phyloP scores from a whole-genome alignment of 2,329 filamentous ascomycete species.

The Bipolaris gigantea region DNA sequence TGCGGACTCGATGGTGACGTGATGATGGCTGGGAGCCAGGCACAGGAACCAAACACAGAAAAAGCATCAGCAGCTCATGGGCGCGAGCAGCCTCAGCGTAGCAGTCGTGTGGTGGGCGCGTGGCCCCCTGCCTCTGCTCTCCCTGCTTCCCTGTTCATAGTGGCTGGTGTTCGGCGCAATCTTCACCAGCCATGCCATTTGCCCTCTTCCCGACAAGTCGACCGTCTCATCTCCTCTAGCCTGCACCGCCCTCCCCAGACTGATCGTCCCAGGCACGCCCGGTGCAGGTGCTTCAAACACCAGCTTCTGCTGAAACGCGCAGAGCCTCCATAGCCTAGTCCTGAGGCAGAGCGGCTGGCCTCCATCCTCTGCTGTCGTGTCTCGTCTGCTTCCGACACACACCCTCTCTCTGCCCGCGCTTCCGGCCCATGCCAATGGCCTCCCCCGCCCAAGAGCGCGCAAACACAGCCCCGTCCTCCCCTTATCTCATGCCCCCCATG shows the following conservation, averaged over 20 bases:
- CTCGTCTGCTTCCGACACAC: background rate
- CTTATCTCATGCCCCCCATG: background rate
- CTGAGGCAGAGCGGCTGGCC: conserved; percentile 3
- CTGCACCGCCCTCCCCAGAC: conserved; percentile 3
- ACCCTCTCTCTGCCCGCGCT: too few relatives aligned
- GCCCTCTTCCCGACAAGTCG: conserved; percentile 1
- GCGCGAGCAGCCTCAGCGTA: too few relatives aligned
- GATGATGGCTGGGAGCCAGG: background rate
- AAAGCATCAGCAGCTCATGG: too few relatives aligned
- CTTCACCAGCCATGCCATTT: background rate
- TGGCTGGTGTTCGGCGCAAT: conserved; percentile 2
- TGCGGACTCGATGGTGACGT: background rate
- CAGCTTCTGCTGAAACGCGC: conserved; percentile 8
- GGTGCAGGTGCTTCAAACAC: conserved; percentile 2
- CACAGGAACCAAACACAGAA: background rate
- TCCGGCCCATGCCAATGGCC: too few relatives aligned
- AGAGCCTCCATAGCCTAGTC: conserved; percentile 7
- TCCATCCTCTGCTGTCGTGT: background rate
- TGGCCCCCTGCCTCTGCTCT: background rate
- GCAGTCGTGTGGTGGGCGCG: background rate
- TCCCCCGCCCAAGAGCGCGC: background rate
- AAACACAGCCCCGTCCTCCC: background rate
- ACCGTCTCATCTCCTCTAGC: conserved; percentile 13
- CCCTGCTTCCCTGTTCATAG: background rate
- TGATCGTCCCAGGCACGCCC: conserved; percentile 5